phyloP scores from a whole-genome alignment of 2,329 filamentous ascomycete species.

The Penicillium sp. region DNA sequence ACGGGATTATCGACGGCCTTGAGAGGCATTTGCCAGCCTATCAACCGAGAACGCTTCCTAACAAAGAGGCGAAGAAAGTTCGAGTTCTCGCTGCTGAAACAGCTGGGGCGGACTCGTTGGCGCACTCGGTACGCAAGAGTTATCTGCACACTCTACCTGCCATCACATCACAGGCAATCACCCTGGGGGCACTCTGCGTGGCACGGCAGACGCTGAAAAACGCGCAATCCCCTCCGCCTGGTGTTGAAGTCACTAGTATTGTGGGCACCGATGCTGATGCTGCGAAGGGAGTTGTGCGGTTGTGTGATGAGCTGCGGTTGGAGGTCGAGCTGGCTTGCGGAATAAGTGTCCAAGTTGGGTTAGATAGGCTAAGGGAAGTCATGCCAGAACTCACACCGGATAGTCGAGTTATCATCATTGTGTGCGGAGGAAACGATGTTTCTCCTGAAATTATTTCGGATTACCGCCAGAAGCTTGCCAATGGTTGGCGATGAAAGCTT shows the following conservation, averaged over 20 bases:
- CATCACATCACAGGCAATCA: constrained; percentile 72
- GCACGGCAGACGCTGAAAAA: constrained; percentile 63
- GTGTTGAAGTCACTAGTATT: constrained; percentile 51
- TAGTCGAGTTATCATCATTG: constrained; percentile 36
- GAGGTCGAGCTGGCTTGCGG: constrained; percentile 82
- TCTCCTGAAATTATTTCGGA: constrained; percentile 50
- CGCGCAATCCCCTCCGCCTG: constrained; percentile 42
- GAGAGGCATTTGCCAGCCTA: constrained; percentile 21
- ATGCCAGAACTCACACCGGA: constrained; percentile 26
- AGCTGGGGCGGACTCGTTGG: constrained; percentile 64
- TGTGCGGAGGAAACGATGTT: constrained; percentile 49
- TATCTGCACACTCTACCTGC: constrained; percentile 58
- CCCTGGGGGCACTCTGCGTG: constrained; percentile 65
- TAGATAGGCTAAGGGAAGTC: constrained; percentile 23
- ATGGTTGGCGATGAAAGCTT: constrained; percentile 24
- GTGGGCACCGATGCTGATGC: constrained; percentile 73
- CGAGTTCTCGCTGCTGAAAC: constrained; percentile 71
- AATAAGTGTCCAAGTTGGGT: constrained; percentile 59
- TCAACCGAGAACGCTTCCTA: not conserved
- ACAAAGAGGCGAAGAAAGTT: constrained; percentile 7
- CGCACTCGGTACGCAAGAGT: constrained; percentile 54
- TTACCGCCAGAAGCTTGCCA: constrained; percentile 44
- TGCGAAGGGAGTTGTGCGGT: constrained; percentile 66
- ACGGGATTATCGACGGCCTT: constrained; percentile 67
- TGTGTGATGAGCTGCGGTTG: constrained; percentile 74